Base-by-base conservation (phyloP, 2,329 filamentous ascomycete genomes). In the Ophiobolus disseminans region DNA sequence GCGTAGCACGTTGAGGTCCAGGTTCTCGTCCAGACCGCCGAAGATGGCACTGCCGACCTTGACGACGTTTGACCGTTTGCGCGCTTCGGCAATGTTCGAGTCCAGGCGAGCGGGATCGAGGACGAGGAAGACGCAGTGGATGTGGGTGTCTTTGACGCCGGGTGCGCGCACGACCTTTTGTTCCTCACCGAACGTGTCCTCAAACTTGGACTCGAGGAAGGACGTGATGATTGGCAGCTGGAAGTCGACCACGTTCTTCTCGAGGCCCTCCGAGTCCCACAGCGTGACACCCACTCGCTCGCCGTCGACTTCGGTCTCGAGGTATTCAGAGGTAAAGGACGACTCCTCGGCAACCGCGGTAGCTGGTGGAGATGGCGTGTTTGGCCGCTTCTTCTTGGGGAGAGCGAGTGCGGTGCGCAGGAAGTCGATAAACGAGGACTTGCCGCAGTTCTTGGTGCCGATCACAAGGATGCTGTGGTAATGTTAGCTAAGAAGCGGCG, bases 161-260 rank as follows among this genome's bases (percentile, higher is more conserved):
- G 94, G 93, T 43, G 92, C 91, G 65, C 94, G 89, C 54, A 97
- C 82, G 37, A 99, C 92, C 79, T 97, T 97, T 83, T 96, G 96
- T 78, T 99, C 94, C 76, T 99, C 94, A 39, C 86, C 86, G 71
- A 99, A 96, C 0, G 94, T 97, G 68, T 99, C 94, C 73, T 99
- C 93, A 63, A 99, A 99, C 74, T 97, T 97, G 79, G 89, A 93
- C 79, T 99, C 94, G 50, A 99, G 80, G 76, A 99, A 99, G 7
- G 88, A 83, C 25, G 89, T 87, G 80, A 97, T 92, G 70, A 96
- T 91, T 53, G 92, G 86, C 58, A 99, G 80, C 75, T 99, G 94
- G 58, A 97, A 83, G 72, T 97, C 94, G 41, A 97, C 91, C 26
- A 97, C 85, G 65, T 90, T 94, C 81, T 93, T 96, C 75, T 99